Evolutionary conservation across 768 basidiomycete species (phyloP).

Genomic region (Suillus decipiens): DNA sequence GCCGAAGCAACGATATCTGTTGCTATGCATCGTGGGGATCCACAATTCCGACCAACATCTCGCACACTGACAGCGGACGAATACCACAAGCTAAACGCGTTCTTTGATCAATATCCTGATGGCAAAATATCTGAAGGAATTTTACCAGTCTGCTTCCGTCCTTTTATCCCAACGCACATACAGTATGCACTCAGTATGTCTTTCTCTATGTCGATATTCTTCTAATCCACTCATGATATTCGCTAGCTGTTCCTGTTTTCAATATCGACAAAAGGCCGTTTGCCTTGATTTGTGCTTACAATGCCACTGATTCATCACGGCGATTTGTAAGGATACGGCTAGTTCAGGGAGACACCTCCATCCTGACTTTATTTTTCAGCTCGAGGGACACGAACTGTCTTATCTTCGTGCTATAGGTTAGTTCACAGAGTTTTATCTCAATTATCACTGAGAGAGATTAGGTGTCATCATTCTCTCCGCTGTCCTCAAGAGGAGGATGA

Average conservation of each 20-base stretch:
- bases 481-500: slow-evolving; percentile 89
- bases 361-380: slow-evolving; percentile 41
- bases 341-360: background rate
- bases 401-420: slow-evolving; percentile 88
- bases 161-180: slow-evolving; percentile 78
- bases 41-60: slow-evolving; percentile 50
- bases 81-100: slow-evolving; percentile 71
- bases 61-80: slow-evolving; percentile 67
- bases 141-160: slow-evolving; percentile 78
- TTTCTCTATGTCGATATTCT: slow-evolving; percentile 1
- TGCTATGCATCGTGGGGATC: slow-evolving; percentile 69
- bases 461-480: slow-evolving; percentile 93
- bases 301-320: slow-evolving; percentile 75
- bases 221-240: slow-evolving; percentile 14
- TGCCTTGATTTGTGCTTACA: slow-evolving; percentile 89
- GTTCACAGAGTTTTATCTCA: slow-evolving; percentile 5
- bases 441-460: slow-evolving; percentile 20
- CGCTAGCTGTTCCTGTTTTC: slow-evolving; percentile 79
- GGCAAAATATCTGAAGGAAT: slow-evolving; percentile 88
- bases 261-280: slow-evolving; percentile 93
- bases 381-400: slow-evolving; percentile 88
- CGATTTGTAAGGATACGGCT: slow-evolving; percentile 61
- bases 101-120: slow-evolving; percentile 79
- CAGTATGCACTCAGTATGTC: slow-evolving; percentile 85
- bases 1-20: slow-evolving; percentile 66